phyloP scores from a whole-genome alignment of 139 green algal genomes.

The Dunaliella primolecta region DNA sequence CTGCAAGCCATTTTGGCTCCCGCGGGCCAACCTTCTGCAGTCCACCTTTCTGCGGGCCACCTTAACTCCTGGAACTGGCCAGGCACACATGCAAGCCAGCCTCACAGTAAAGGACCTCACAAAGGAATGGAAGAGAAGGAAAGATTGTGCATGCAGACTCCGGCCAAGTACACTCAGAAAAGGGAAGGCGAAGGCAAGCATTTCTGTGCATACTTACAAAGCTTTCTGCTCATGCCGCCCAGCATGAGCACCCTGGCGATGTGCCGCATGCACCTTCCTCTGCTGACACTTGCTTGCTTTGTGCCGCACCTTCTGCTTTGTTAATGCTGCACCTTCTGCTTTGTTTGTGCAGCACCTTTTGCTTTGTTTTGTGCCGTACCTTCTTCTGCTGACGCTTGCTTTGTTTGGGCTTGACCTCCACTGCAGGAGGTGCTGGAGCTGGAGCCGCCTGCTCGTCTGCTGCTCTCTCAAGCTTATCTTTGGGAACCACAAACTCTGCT shows the following conservation, averaged over 20 bases:
- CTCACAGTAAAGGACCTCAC: too few relatives aligned
- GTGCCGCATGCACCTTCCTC: background rate
- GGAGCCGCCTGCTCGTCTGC: background rate
- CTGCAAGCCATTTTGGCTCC: too few relatives aligned
- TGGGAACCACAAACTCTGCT: background rate
- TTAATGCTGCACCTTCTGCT: too few relatives aligned
- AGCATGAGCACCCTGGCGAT: too few relatives aligned
- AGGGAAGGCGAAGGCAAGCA: background rate
- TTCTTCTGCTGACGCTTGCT: slow-evolving; percentile 1
- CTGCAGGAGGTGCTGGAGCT: background rate
- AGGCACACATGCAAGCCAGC: background rate
- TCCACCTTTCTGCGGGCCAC: too few relatives aligned
- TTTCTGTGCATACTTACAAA: background rate
- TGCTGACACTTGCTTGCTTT: background rate
- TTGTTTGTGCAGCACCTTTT: too few relatives aligned
- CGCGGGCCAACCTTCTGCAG: too few relatives aligned
- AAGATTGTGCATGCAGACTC: too few relatives aligned
- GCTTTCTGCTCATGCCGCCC: too few relatives aligned
- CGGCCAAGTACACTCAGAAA: background rate
- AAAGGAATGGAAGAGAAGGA: too few relatives aligned
- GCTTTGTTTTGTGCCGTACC: background rate
- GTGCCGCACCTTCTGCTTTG: background rate
- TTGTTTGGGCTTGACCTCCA: background rate
- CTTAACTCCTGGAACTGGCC: too few relatives aligned
- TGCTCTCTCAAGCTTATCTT: background rate